Conservation (phyloP, 2,329 filamentous ascomycete species). For the Chrysosphaeria jannelii region DNA sequence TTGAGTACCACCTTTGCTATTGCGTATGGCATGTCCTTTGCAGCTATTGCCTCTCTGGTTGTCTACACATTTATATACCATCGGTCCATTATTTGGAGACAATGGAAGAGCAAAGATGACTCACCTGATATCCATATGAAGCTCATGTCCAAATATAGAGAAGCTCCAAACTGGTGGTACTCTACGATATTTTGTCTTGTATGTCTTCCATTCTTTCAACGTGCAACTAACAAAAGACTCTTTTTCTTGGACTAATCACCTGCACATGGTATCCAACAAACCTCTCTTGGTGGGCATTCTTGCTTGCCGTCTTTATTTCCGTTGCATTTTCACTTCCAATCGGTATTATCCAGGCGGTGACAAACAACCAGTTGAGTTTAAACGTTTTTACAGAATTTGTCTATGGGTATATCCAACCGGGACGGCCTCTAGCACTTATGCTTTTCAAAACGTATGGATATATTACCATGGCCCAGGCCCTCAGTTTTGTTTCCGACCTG, state of each 20-base stretch:
- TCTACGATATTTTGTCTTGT: slow-evolving; percentile 21
- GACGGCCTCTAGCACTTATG: slow-evolving; percentile 43
- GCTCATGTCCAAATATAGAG: slow-evolving; percentile 29
- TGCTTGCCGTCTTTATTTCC: slow-evolving; percentile 33
- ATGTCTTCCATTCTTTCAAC: no score
- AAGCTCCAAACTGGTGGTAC: slow-evolving; percentile 35
- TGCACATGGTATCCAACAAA: slow-evolving; percentile 33
- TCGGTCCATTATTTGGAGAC: slow-evolving; percentile 31
- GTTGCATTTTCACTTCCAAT: slow-evolving; percentile 33
- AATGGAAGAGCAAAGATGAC: slow-evolving; percentile 26
- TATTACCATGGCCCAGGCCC: slow-evolving; percentile 32
- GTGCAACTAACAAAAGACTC: no score
- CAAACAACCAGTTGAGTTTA: slow-evolving; percentile 29
- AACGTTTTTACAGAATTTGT: slow-evolving; percentile 48
- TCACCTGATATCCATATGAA: slow-evolving; percentile 34
- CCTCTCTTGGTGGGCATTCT: slow-evolving; percentile 40
- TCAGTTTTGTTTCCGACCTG: slow-evolving; percentile 33
- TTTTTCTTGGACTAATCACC: slow-evolving; percentile 20
- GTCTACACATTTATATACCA: slow-evolving; percentile 38
- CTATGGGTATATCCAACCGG: slow-evolving; percentile 42
- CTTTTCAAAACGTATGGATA: slow-evolving; percentile 50
- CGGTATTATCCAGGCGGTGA: slow-evolving; percentile 30
- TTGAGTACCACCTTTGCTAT: slow-evolving; percentile 43
- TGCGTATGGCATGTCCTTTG: slow-evolving; percentile 41
- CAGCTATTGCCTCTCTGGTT: slow-evolving; percentile 37